phyloP scores from a whole-genome alignment of 139 green algal genomes.

The Monoraphidium neglectum region DNA sequence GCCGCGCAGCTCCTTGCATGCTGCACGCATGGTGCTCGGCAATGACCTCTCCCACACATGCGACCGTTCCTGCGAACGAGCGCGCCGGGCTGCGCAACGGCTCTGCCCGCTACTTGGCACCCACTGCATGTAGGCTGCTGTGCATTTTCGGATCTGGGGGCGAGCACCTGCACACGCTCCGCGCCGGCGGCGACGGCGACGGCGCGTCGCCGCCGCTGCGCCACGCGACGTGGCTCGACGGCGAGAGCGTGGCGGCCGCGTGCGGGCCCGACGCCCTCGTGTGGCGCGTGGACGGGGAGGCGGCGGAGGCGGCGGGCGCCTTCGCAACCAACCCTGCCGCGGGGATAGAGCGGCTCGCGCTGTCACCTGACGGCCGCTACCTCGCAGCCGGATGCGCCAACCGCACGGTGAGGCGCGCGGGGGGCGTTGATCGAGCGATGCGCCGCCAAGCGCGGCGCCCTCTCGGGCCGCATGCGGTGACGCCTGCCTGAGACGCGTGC shows the following conservation, averaged over 20 bases:
- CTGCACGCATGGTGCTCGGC: too few relatives aligned
- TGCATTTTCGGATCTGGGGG: conserved; percentile 49
- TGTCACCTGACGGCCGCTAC: conserved; percentile 19
- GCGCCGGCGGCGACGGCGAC: conserved; percentile 3
- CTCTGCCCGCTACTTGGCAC: too few relatives aligned
- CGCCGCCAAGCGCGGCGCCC: too few relatives aligned
- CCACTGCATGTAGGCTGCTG: too few relatives aligned
- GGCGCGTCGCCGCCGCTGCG: conserved; percentile 13
- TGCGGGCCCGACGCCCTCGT: conserved; percentile 35
- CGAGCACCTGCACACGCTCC: conserved; percentile 48
- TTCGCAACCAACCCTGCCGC: conserved; percentile 51
- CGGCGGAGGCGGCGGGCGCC: conserved; percentile 16
- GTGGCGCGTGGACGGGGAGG: conserved; percentile 36
- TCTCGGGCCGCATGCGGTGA: too few relatives aligned
- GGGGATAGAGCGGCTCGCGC: conserved; percentile 5
- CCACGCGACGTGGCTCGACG: conserved; percentile 33
- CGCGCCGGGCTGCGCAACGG: neutral
- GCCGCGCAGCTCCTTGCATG: too few relatives aligned
- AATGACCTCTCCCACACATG: too few relatives aligned
- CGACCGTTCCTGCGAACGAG: neutral
- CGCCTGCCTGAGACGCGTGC: too few relatives aligned
- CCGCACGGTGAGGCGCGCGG: conserved; percentile 24
- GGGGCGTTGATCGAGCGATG: neutral
- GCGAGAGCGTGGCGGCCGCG: conserved; percentile 25
- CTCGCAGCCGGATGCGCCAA: conserved; percentile 47